Conservation (phyloP, 257 asterid genomes). For the Perilla frutescens region DNA sequence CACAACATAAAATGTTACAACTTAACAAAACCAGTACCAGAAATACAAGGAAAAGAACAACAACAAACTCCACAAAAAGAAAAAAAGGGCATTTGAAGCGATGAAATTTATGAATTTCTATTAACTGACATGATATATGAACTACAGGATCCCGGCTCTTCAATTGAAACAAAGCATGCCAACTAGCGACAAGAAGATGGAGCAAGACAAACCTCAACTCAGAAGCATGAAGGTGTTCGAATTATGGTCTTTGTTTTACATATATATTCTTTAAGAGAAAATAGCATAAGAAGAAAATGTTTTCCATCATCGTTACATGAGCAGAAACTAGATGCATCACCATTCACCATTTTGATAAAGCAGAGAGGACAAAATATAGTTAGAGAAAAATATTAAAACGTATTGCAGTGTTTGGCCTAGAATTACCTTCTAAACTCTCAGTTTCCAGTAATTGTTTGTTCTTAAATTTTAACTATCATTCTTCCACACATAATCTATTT, state of each 20-base stretch:
- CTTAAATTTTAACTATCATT: neutral
- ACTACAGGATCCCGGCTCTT: conserved; percentile 4
- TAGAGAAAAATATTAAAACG: neutral
- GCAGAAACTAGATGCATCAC: conserved; percentile 6
- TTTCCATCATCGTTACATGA: conserved; percentile 19
- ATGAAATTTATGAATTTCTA: conserved; percentile 23
- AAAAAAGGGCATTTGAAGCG: neutral
- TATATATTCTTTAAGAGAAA: neutral
- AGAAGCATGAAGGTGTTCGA: neutral
- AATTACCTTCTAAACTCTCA: neutral
- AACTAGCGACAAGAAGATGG: neutral
- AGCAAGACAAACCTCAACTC: neutral
- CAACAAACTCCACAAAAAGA: neutral
- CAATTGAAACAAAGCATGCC: neutral
- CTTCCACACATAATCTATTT: neutral
- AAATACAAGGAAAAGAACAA: neutral
- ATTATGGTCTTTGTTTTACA: neutral
- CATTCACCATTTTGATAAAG: neutral
- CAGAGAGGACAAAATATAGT: conserved; percentile 1
- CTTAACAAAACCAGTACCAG: neutral
- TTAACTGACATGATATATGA: conserved; percentile 22
- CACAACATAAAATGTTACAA: conserved; percentile 24
- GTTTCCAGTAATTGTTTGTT: neutral
- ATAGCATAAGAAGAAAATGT: neutral
- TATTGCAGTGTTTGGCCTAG: neutral